Evolutionary conservation across 208 protist species (phyloP), one percentile per base, ranked within the genome.

Genomic region (Angomonas ambiguus): DNA sequence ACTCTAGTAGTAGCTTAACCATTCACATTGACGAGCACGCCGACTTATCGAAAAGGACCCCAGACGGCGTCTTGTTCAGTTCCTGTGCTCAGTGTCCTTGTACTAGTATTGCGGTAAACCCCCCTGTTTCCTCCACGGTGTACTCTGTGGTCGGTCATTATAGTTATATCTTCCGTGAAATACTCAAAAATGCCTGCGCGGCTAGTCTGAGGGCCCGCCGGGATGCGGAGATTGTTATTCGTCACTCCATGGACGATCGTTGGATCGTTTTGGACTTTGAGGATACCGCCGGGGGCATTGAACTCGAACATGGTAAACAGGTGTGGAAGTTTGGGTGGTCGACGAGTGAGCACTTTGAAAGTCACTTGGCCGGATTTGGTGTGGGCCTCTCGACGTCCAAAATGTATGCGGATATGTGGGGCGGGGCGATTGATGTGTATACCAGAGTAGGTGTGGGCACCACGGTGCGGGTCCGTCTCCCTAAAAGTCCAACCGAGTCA

Each of bases 281-380:
- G 41, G 87, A 95, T 56, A 28, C 62, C 5, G 87, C 85, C 0
- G 82, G 80, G 30, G 90, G 90, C 24, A 81, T 95, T 27, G 25
- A 49, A 8, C 70, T 78, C 10, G 56, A 78, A 33, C 57, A 77
- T 51, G 60, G 65, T 22, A 60, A 78, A 16, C 72, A 91, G 27
- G 84, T 92, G 51, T 95, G 90, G 87, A 73, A 80, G 38, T 95
- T 95, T 62, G 90, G 90, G n/a, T 95, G 84, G 82, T 88, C 89
- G 3, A 92, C 89, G 35, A 88, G 80, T 48, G 69, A 75, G 32
- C 76, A 84, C 51, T 74, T 84, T 57, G 74, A 86, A 57, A 82
- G 79, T 30, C 62, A 79, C 27, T 78, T 95, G 11, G 76, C 79
- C 66, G 90, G 90, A 5, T 92, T 93, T 30, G 90, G 90, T 30